Evolutionary conservation across 1,284 basidiomycete genomes (phyloP).

Genomic region (Puccinia horiana): DNA sequence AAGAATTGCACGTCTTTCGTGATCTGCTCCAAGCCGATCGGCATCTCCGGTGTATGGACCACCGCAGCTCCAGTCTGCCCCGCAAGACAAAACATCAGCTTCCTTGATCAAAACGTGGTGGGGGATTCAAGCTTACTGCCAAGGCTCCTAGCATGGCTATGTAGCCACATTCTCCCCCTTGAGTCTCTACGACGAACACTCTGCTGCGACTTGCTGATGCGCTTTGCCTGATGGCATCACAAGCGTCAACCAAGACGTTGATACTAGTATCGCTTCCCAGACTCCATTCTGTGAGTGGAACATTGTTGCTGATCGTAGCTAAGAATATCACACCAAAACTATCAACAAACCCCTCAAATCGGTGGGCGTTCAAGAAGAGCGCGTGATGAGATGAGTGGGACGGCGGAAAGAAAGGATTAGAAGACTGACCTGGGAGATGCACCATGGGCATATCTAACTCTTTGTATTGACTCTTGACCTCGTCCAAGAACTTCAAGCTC

Average conservation of each 20-base stretch:
- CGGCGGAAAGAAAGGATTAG: neutral
- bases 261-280: conserved; percentile 92
- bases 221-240: conserved; percentile 97
- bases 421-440: conserved; percentile 68
- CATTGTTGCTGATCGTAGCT: conserved; percentile 96
- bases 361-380: neutral
- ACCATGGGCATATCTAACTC: conserved; percentile 90
- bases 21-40: conserved; percentile 79
- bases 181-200: conserved; percentile 96
- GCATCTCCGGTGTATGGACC: conserved; percentile 90
- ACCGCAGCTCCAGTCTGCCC: conserved; percentile 80
- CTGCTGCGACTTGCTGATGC: conserved; percentile 91
- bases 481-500: conserved; percentile 74
- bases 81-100: conserved; percentile 12
- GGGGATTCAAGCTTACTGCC: conserved; percentile 67
- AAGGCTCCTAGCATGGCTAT: conserved; percentile 91
- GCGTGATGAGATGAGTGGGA: neutral
- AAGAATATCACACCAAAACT: conserved; percentile 35
- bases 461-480: conserved; percentile 77
- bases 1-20: conserved; percentile 85
- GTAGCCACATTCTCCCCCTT: conserved; percentile 94
- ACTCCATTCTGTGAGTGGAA: conserved; percentile 93
- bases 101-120: neutral
- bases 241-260: conserved; percentile 95
- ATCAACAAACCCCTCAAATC: neutral